Evolutionary conservation across 495 filamentous ascomycete genomes (phyloP).

Genomic region (Pseudoneurospora amorphoporcata): DNA sequence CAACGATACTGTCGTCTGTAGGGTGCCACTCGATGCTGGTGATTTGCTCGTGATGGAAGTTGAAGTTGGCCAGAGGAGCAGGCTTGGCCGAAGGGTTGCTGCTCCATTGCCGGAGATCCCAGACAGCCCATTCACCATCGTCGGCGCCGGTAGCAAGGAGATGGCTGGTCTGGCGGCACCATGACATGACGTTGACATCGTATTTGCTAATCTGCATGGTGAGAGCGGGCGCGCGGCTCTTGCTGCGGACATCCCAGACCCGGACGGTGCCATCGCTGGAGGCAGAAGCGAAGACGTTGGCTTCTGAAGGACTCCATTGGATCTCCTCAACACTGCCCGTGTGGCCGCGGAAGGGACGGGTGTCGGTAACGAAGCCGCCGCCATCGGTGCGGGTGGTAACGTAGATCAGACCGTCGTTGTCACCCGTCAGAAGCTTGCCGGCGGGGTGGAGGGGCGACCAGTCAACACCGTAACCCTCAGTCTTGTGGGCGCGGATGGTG

Average conservation of each 20-base stretch:
- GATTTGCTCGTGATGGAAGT: constrained; percentile 91
- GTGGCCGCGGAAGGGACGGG: constrained; percentile 71
- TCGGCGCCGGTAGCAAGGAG: constrained; percentile 89
- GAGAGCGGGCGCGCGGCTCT: constrained; percentile 72
- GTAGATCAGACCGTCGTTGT: constrained; percentile 84
- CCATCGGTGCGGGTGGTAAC: constrained; percentile 74
- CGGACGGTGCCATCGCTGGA: constrained; percentile 90
- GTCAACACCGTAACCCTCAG: constrained; percentile 89
- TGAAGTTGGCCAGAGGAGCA: constrained; percentile 75
- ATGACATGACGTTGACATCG: constrained; percentile 93
- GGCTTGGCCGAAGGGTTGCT: constrained; percentile 53
- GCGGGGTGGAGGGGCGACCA: constrained; percentile 69
- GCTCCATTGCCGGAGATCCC: constrained; percentile 84
- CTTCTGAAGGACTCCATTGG: constrained; percentile 90
- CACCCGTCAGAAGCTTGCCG: constrained; percentile 84
- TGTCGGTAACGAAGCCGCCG: constrained; percentile 78
- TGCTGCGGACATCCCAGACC: constrained; percentile 88
- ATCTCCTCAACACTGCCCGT: constrained; percentile 81
- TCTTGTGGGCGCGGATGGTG: constrained; percentile 81
- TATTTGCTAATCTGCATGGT: constrained; percentile 72
- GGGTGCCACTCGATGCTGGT: constrained; percentile 97
- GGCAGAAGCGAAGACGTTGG: constrained; percentile 84
- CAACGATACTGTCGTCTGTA: constrained; percentile 86
- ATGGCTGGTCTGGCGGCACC: constrained; percentile 77
- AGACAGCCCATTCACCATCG: constrained; percentile 89